phyloP scores from a whole-genome alignment of 371 early-diverging fungal species.

The Mortierella sp. region DNA sequence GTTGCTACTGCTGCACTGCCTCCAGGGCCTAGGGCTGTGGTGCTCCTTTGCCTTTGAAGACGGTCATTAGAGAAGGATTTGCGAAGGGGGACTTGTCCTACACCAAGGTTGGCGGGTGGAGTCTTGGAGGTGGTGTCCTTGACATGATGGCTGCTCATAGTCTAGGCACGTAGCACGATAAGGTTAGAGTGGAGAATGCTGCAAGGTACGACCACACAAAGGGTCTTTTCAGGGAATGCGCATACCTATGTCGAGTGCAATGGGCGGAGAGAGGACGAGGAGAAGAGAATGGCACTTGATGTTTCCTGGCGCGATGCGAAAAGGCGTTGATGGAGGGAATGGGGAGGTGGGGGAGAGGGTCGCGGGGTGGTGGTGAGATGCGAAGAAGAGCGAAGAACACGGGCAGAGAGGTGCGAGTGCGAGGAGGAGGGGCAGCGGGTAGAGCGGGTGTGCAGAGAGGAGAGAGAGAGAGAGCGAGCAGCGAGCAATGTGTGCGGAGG shows the following conservation, averaged over 20 bases:
- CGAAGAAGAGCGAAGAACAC: background rate
- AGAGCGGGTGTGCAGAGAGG: background rate
- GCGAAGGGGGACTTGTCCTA: slow-evolving; percentile 25
- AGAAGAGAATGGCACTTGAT: too few species aligned
- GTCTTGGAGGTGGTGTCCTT: slow-evolving; percentile 19
- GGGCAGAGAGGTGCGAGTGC: too few species aligned
- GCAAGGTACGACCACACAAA: background rate
- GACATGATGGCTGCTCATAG: slow-evolving; percentile 14
- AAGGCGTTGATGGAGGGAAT: too few species aligned
- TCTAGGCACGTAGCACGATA: background rate
- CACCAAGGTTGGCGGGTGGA: slow-evolving; percentile 11
- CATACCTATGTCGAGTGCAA: too few species aligned
- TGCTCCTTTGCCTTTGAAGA: slow-evolving; percentile 19
- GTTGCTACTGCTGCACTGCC: background rate
- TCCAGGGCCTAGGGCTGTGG: background rate
- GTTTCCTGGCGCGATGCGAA: too few species aligned
- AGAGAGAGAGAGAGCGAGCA: background rate
- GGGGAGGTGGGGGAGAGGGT: too few species aligned
- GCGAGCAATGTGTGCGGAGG: too few species aligned
- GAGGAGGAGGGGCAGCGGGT: background rate
- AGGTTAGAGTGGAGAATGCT: background rate
- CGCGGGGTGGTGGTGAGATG: too few species aligned
- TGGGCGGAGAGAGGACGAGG: background rate
- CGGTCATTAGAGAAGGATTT: slow-evolving; percentile 34
- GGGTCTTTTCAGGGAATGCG: background rate